Evolutionary conservation across 1,284 basidiomycete genomes (phyloP).

Genomic region (Cutaneotrichosporon dermatis): DNA sequence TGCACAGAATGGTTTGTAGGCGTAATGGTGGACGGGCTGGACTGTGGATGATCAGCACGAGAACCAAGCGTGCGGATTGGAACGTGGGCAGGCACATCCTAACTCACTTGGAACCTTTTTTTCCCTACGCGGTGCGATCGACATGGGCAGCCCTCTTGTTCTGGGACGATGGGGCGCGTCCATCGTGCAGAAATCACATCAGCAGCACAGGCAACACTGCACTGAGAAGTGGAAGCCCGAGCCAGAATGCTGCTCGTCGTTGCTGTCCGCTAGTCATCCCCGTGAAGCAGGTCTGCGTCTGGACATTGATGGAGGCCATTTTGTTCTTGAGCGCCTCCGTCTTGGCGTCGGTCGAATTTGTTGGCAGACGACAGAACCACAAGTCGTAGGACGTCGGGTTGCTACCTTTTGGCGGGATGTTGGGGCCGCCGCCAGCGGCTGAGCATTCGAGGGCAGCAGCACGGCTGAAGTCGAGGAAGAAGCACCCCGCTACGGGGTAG

Average conservation of each 20-base stretch:
- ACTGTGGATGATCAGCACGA: too few species aligned
- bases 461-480: background rate
- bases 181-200: background rate
- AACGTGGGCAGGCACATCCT: too few species aligned
- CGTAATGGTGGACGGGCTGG: too few species aligned
- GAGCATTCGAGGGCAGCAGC: background rate
- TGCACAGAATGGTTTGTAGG: too few species aligned
- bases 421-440: background rate
- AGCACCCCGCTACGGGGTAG: background rate
- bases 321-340: background rate
- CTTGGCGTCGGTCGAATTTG: background rate
- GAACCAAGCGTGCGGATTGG: too few species aligned
- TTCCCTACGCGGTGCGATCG: too few species aligned
- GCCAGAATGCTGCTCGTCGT: background rate
- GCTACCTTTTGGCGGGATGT: background rate
- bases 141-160: too few species aligned
- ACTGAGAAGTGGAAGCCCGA: background rate
- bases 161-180: too few species aligned
- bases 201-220: background rate
- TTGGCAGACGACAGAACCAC: background rate
- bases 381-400: background rate
- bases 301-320: background rate
- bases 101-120: too few species aligned
- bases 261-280: background rate
- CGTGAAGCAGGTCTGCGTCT: background rate